phyloP scores from a whole-genome alignment of 1,284 basidiomycete species.

The Vanrija sp. region DNA sequence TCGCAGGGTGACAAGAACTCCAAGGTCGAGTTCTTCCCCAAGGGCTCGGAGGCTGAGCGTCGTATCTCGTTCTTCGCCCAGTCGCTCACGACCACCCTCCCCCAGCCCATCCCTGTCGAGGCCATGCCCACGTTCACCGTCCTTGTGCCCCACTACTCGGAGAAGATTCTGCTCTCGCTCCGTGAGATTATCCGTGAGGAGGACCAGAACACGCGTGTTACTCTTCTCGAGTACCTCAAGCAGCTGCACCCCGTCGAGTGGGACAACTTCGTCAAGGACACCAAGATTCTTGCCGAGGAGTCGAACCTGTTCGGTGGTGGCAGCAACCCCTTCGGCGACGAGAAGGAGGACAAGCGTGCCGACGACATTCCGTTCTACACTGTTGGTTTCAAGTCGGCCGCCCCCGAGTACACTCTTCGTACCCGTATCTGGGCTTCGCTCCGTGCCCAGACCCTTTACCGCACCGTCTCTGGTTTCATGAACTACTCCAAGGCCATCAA shows the following conservation, averaged over 20 bases:
- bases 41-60: constrained; percentile 85
- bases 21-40: constrained; percentile 88
- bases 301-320: constrained; percentile 69
- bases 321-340: constrained; percentile 70
- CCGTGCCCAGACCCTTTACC: constrained; percentile 95
- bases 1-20: constrained; percentile 70
- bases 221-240: constrained; percentile 93
- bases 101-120: constrained; percentile 84
- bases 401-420: constrained; percentile 95
- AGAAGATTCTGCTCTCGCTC: constrained; percentile 89
- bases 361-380: constrained; percentile 98
- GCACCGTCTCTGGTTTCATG: constrained; percentile 99
- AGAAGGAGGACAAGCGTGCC: constrained; percentile 77
- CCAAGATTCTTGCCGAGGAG: constrained; percentile 97
- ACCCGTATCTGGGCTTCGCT: constrained; percentile 99
- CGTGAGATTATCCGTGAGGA: constrained; percentile 96
- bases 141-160: constrained; percentile 90
- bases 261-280: constrained; percentile 99
- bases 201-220: constrained; percentile 90
- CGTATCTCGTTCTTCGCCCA: constrained; percentile 96
- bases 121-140: constrained; percentile 98
- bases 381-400: constrained; percentile 98
- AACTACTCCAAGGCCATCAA: constrained; percentile 99
- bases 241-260: constrained; percentile 97
- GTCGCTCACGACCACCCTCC: constrained; percentile 82